Percentiles rank a stretch among this genome's conserved stretches.
These are phyloP conservation scores for Chaetomium tenue DNA, from an alignment of 495 filamentous ascomycete species.

Conservation along the genomic window DNA sequence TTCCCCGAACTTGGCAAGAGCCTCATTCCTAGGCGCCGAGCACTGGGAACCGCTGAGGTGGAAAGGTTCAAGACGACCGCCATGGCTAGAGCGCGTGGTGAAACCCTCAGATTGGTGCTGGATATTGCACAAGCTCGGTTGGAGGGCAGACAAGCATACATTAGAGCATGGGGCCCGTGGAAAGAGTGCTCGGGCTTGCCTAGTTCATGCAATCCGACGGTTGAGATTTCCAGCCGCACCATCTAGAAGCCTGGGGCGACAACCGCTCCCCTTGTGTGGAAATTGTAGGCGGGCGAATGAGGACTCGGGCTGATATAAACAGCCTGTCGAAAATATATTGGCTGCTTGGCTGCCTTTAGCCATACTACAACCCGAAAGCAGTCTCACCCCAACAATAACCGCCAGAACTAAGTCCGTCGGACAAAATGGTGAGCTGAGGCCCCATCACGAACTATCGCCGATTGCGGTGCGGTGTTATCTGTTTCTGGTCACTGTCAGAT, in stretches of 20 bases:
- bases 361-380: conserved; percentile 5
- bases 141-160: background rate
- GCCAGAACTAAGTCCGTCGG: conserved; percentile 1
- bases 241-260: background rate
- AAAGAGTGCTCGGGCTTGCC: background rate
- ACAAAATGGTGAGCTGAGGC: background rate
- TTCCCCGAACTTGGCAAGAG: conserved; percentile 16
- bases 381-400: conserved; percentile 1
- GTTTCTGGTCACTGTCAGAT: background rate
- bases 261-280: background rate
- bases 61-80: background rate
- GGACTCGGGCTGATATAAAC: background rate
- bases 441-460: background rate
- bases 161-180: background rate
- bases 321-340: conserved; percentile 11
- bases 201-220: background rate
- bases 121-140: background rate
- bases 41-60: background rate
- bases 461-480: no score
- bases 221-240: background rate
- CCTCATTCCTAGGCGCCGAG: conserved; percentile 2
- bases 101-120: background rate
- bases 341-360: background rate
- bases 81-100: background rate
- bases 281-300: conserved; percentile 7